Percentiles rank a stretch among this genome's conserved stretches.
These are phyloP conservation scores for Lagerstroemia speciosa DNA, from an alignment of 345 rosid genomes.

Conservation along the genomic window DNA sequence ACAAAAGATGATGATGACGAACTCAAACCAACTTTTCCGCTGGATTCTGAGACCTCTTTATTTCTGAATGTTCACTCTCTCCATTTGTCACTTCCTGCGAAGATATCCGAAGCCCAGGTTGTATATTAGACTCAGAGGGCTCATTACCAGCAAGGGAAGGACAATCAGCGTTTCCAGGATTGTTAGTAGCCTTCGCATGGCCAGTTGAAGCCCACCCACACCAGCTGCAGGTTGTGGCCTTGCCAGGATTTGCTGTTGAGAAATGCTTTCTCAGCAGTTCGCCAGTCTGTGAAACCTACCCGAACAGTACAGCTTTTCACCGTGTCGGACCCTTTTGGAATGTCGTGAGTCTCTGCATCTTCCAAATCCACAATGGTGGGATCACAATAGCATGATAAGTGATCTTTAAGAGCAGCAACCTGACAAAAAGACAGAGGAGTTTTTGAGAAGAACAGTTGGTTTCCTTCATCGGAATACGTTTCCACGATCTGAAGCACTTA, in stretches of 20 bases:
- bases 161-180: slow-evolving; percentile 1
- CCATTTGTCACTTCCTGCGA: slow-evolving; percentile 29
- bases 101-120: slow-evolving; percentile 13
- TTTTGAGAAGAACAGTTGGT: background rate
- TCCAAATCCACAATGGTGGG: slow-evolving; percentile 59
- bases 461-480: too few species aligned
- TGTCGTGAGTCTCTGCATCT: slow-evolving; percentile 31
- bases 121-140: slow-evolving; percentile 18
- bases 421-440: slow-evolving; percentile 12
- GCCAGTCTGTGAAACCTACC: slow-evolving; percentile 48
- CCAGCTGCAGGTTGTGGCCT: slow-evolving; percentile 58
- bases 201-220: slow-evolving; percentile 45
- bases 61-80: slow-evolving; percentile 36
- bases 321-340: slow-evolving; percentile 24
- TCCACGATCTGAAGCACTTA: slow-evolving; percentile 31
- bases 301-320: slow-evolving; percentile 35
- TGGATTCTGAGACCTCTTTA: slow-evolving; percentile 16
- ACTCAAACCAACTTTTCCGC: slow-evolving; percentile 16
- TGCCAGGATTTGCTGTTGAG: slow-evolving; percentile 69
- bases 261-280: slow-evolving; percentile 78
- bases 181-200: background rate
- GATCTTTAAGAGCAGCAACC: slow-evolving; percentile 61
- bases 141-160: slow-evolving; percentile 16
- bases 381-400: slow-evolving; percentile 68
- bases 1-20: slow-evolving; percentile 19